Base-by-base conservation (phyloP, 306 rosid species). In the Ormosia emarginata region DNA sequence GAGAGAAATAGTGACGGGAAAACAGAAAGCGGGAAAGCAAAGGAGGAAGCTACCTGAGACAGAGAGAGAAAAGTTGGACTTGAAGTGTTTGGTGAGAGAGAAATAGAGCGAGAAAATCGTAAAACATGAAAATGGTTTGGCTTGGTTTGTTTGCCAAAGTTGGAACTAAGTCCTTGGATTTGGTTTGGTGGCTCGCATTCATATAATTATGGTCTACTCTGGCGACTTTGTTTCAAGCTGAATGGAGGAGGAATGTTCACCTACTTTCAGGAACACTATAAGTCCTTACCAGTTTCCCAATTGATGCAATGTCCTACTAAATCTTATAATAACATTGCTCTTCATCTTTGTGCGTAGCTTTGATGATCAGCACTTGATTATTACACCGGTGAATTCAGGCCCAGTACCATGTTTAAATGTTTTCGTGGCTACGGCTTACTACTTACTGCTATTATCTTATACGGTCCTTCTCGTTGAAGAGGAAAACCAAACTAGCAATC, bases 161-260 rank as follows among this genome's bases (percentile, higher is more conserved):
- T 61, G 34, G 71, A 46, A 14, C 4, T 2, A 39, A 71, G 79
- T 79, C 87, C 32, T 74, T 24, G 24, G 24, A 24, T 24, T 49
- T 58, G 14, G 49, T 71, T 75, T 66, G 10, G 9, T 34, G 52
- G 66, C 32, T 82, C 32, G 69, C 53, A 44, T 24, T 82, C 32
- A 65, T 61, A 44, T 77, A n/a, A 34, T 47, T 78, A 33, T 43
- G 84, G 90, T 88, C 92, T 82, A 67, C 84, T 59, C 85, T 86
- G 93, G 93, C 92, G 87, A 83, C 94, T 86, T 47, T 49, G 17
- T 36, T 18, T 24, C 29, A 14, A 13, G 43, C 73, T 49, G 5
- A 30, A 58, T 33, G 14, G 78, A 46, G 82, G 30, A 53, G 32
- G 0, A 65, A 10, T 72, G 15, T 88, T 90, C 88, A 1, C 12